Evolutionary conservation across 164 flowering plant genomes (phyloP), one percentile per base, ranked within the genome.

Genomic region (Chimonanthus salicifolius): DNA sequence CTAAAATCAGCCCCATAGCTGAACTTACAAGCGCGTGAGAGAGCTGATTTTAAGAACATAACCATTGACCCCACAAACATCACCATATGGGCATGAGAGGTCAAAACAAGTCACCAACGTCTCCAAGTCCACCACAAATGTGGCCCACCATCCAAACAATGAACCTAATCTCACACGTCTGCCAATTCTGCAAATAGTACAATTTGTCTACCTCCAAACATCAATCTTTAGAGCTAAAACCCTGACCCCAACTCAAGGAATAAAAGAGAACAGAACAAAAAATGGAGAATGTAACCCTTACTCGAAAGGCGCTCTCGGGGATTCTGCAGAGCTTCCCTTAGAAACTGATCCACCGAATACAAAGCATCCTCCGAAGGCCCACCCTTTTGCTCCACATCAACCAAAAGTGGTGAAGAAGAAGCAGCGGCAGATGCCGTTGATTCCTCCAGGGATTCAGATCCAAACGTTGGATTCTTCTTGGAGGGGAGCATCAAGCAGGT

Each of bases 261-360:
- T 54, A 9, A 33, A 33, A 33, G 33, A 33, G 60, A 15, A 54
- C n/a, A 54, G n/a, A 54, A 54, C 60, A 54, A 54, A 11, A 9
- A 54, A 54, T 9, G 4, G 16, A 54, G 16, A 15, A 33, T 33
- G 33, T 33, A 33, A 33, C 6, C 58, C 85, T 80, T 74, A 94
- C 98, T 79, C 0, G 98, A 92, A 6, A 94, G 82, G 5, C 98
- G 86, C 70, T 94, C 98, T 6, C 98, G 87, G 63, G 98, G 98
- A 73, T 94, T 94, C 75, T 92, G 94, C 75, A 94, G 54, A 67
- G 98, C 98, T 74, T 94, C 98, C 16, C 94, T 88, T 62, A 94
- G 90, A 79, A 94, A 94, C 85, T 91, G 95, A 84, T 94, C 97
- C n/a, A 94, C 97, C 79, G 89, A 90, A 75, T 78, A 78, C 11